phyloP scores from a whole-genome alignment of 768 basidiomycete genomes.

The Auricularia auricula-judae region DNA sequence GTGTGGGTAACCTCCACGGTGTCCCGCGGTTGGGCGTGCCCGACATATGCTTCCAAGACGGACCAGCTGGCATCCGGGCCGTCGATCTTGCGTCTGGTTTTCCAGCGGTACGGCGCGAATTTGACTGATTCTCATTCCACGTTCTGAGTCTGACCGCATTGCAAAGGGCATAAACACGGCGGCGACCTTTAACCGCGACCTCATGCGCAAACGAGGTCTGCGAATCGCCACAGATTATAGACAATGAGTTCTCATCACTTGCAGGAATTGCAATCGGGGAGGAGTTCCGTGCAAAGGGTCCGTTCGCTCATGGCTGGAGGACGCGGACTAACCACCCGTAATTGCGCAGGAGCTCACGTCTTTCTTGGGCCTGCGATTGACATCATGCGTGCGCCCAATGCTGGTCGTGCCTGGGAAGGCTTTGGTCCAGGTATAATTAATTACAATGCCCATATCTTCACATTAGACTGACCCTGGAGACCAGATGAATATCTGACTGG shows the following conservation, averaged over 20 bases:
- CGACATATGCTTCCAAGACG: slow-evolving; percentile 55
- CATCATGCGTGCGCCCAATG: slow-evolving; percentile 16
- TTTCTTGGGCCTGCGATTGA: slow-evolving; percentile 7
- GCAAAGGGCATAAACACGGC: slow-evolving; percentile 57
- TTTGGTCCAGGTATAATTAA: slow-evolving; percentile 53
- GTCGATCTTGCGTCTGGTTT: slow-evolving; percentile 67
- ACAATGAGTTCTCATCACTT: not conserved
- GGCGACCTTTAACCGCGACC: slow-evolving; percentile 61
- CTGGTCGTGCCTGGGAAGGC: slow-evolving; percentile 92
- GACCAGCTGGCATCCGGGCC: slow-evolving; percentile 67
- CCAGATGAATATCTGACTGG: slow-evolving; percentile 78
- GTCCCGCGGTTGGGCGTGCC: slow-evolving; percentile 28
- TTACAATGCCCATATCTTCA: not conserved
- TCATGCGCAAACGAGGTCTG: slow-evolving; percentile 63
- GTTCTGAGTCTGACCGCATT: not conserved
- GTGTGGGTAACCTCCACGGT: slow-evolving; percentile 49
- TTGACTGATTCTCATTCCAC: not conserved
- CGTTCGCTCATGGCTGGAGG: slow-evolving; percentile 51
- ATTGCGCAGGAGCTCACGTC: slow-evolving; percentile 40
- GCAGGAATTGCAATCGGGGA: slow-evolving; percentile 52
- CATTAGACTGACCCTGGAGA: slow-evolving; percentile 26
- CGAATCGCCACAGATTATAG: not conserved
- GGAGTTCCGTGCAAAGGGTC: slow-evolving; percentile 77
- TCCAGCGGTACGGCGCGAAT: slow-evolving; percentile 35
- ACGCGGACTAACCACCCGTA: slow-evolving; percentile 63